Conservation (phyloP, 2,329 filamentous ascomycete species). For the Ceratocystis huliohia region DNA sequence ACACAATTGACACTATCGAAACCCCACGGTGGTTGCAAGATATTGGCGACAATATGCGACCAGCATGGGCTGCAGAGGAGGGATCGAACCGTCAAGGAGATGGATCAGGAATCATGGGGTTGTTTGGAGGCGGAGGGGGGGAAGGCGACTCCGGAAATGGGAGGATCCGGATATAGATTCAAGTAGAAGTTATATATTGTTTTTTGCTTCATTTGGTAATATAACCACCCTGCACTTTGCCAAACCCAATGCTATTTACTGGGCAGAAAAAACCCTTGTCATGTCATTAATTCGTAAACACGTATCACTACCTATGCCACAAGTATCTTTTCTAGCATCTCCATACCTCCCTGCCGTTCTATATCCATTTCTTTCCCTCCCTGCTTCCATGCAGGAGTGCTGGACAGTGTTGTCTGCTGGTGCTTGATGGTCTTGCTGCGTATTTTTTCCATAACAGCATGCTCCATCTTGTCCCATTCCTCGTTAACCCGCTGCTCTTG, state of each 20-base stretch:
- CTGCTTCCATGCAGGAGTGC: constrained; percentile 44
- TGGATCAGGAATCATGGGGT: constrained; percentile 38
- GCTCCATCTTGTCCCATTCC: constrained; percentile 45
- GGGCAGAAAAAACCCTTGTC: neutral
- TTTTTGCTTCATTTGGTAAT: constrained; percentile 1
- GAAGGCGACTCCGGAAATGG: constrained; percentile 29
- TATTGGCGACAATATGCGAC: constrained; percentile 40
- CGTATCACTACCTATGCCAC: neutral
- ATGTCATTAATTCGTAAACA: constrained; percentile 4
- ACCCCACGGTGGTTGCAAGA: constrained; percentile 73
- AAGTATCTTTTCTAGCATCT: constrained; percentile 25
- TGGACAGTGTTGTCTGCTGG: constrained; percentile 39
- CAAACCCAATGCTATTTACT: neutral
- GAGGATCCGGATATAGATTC: constrained; percentile 26
- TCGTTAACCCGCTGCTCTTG: constrained; percentile 42
- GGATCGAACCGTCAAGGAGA: constrained; percentile 28
- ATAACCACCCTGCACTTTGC: neutral
- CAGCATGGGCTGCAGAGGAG: constrained; percentile 64
- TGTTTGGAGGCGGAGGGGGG: constrained; percentile 35
- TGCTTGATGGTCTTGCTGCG: constrained; percentile 41
- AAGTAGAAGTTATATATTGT: neutral
- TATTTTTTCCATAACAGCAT: constrained; percentile 43
- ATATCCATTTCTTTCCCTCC: constrained; percentile 28
- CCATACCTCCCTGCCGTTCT: constrained; percentile 28
- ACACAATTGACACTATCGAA: constrained; percentile 76